A percentile compares a stretch with the other conserved stretches of the same genome.
Conservation (phyloP, 805 yeast genomes). For the Metschnikowia aberdeeniae region DNA sequence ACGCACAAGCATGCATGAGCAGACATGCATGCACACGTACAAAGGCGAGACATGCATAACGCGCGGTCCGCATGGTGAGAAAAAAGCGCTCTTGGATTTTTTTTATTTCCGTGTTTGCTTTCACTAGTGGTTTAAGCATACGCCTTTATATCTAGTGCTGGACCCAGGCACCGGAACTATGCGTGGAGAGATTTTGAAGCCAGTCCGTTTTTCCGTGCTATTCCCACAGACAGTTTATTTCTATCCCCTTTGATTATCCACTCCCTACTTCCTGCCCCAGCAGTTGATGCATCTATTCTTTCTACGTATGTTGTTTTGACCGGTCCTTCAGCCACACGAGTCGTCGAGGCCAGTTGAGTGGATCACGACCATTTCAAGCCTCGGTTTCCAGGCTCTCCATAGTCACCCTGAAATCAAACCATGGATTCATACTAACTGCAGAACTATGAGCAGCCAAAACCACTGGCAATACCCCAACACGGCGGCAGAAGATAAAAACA, state of each 20-base stretch:
- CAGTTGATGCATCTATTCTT: conserved; percentile 1
- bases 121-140: conserved; percentile 4
- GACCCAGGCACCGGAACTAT: not conserved
- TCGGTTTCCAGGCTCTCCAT: not conserved
- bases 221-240: not conserved
- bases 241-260: not conserved
- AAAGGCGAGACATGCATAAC: conserved; percentile 3
- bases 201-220: not conserved
- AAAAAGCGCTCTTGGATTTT: conserved; percentile 3
- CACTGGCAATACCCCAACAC: conserved; percentile 1
- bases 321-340: no score
- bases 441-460: conserved; percentile 6
- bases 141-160: conserved; percentile 4
- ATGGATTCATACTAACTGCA: conserved; percentile 1
- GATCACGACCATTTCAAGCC: not conserved
- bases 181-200: conserved; percentile 1
- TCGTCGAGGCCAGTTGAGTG: not conserved
- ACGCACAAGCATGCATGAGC: not conserved
- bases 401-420: no score
- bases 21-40: not conserved
- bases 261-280: not conserved
- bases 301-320: not conserved
- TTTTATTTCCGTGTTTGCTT: conserved; percentile 1
- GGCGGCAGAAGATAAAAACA: not conserved
- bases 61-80: conserved; percentile 1